Evolutionary conservation across 2,329 filamentous ascomycete genomes (phyloP).

Genomic region (Neofusicoccum kwambonambiense): DNA sequence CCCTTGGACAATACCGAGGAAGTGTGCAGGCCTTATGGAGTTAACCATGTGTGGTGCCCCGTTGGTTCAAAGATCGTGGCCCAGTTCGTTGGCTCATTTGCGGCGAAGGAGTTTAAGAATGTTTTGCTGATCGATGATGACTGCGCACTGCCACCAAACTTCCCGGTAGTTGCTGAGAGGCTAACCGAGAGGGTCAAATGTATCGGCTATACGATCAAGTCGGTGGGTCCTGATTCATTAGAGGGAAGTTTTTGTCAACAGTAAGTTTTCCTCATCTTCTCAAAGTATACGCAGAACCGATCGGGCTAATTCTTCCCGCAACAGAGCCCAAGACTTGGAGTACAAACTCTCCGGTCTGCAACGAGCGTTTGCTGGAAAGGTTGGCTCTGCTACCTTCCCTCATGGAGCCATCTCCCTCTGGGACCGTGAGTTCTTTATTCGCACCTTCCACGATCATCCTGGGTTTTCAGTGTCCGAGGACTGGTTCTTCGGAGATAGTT

Average conservation of each 20-base stretch:
- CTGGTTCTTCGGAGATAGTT: slow-evolving; percentile 54
- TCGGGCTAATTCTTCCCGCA: too few relatives aligned
- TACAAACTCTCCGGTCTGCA: slow-evolving; percentile 45
- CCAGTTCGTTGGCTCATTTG: slow-evolving; percentile 50
- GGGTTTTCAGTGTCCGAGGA: slow-evolving; percentile 53
- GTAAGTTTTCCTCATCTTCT: too few relatives aligned
- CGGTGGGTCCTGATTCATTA: too few relatives aligned
- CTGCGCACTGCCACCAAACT: slow-evolving; percentile 48
- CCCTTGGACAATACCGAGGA: slow-evolving; percentile 51
- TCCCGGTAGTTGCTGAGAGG: slow-evolving; percentile 36
- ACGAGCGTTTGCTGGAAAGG: slow-evolving; percentile 28
- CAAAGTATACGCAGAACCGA: too few relatives aligned
- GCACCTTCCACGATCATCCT: slow-evolving; percentile 49
- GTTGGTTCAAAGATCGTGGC: slow-evolving; percentile 52
- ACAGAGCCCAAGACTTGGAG: slow-evolving; percentile 49
- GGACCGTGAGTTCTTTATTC: slow-evolving; percentile 46
- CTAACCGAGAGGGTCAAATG: slow-evolving; percentile 35
- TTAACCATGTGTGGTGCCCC: slow-evolving; percentile 51
- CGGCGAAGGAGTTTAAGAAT: slow-evolving; percentile 46
- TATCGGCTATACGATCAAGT: slow-evolving; percentile 52
- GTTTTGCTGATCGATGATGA: slow-evolving; percentile 53
- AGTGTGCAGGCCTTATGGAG: slow-evolving; percentile 44
- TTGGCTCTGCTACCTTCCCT: slow-evolving; percentile 51
- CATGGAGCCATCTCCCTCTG: slow-evolving; percentile 54
- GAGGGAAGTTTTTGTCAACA: too few relatives aligned